These are phyloP conservation scores for Penicillium psychrosexuale DNA, from an alignment of 2,329 filamentous ascomycete genomes.

Conservation along the genomic window DNA sequence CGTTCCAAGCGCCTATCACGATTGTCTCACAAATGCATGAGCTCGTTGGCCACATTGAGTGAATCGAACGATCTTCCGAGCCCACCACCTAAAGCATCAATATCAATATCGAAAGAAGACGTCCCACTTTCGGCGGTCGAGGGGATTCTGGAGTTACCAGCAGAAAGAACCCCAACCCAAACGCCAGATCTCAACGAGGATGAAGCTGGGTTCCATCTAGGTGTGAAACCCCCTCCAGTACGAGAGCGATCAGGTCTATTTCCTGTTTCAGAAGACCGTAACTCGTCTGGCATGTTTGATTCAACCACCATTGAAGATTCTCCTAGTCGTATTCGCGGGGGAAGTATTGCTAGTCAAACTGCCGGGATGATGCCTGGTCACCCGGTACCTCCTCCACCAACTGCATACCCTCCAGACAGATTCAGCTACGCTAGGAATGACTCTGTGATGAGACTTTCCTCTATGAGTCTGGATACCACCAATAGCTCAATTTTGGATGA, in stretches of 20 bases:
- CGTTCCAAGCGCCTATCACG: slow-evolving; percentile 33
- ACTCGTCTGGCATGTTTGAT: slow-evolving; percentile 22
- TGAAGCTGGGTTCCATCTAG: slow-evolving; percentile 19
- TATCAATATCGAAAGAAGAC: slow-evolving; percentile 30
- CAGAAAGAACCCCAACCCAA: slow-evolving; percentile 38
- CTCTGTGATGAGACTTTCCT: slow-evolving; percentile 35
- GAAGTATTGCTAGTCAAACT: slow-evolving; percentile 35
- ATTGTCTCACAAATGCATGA: slow-evolving; percentile 27
- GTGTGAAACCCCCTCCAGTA: slow-evolving; percentile 27
- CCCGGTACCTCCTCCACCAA: slow-evolving; percentile 37
- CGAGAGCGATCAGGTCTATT: slow-evolving; percentile 21
- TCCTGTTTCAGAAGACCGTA: slow-evolving; percentile 24
- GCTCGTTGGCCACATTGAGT: slow-evolving; percentile 33
- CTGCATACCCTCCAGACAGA: slow-evolving; percentile 30
- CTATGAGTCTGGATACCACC: slow-evolving; percentile 38
- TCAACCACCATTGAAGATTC: slow-evolving; percentile 24
- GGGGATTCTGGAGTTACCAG: slow-evolving; percentile 33
- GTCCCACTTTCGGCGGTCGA: slow-evolving; percentile 35
- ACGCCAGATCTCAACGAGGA: slow-evolving; percentile 35
- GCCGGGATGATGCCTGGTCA: slow-evolving; percentile 35
- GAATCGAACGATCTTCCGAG: slow-evolving; percentile 27
- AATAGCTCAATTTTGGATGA: slow-evolving; percentile 41
- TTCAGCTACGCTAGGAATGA: slow-evolving; percentile 36
- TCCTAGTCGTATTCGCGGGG: slow-evolving; percentile 27
- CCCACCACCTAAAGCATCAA: slow-evolving; percentile 15